Conservation (phyloP, 345 rosid species). For the Citrus maxima region DNA sequence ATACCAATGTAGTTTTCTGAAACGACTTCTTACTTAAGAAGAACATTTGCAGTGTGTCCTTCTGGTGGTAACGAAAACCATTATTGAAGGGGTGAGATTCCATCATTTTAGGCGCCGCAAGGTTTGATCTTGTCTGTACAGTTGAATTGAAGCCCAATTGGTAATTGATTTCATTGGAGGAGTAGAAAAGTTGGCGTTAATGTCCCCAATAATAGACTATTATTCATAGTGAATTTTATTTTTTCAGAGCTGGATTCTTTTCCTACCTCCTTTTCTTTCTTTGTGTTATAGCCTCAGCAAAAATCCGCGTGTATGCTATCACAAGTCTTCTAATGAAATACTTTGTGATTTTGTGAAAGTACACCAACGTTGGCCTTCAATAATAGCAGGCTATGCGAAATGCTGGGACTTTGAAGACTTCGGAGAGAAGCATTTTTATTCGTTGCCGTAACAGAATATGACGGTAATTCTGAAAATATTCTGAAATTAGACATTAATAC, state of each 20-base stretch:
- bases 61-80: slow-evolving; percentile 5
- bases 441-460: background rate
- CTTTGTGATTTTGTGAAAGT: background rate
- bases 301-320: no score
- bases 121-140: slow-evolving; percentile 25
- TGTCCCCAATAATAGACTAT: background rate
- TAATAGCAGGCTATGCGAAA: slow-evolving; percentile 59
- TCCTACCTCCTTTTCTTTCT: background rate
- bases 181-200: background rate
- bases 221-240: background rate
- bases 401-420: slow-evolving; percentile 35
- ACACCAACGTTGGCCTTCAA: slow-evolving; percentile 45
- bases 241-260: slow-evolving; percentile 8
- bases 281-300: background rate
- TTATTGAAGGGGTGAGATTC: slow-evolving; percentile 4
- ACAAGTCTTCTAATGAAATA: no score
- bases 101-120: slow-evolving; percentile 10
- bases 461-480: background rate
- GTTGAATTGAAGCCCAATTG: slow-evolving; percentile 18
- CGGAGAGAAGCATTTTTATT: background rate
- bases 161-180: background rate
- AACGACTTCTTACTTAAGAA: background rate
- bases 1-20: background rate
- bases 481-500: background rate
- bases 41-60: background rate